Conservation (phyloP, 306 rosid species). For the Carpinus fangiana region DNA sequence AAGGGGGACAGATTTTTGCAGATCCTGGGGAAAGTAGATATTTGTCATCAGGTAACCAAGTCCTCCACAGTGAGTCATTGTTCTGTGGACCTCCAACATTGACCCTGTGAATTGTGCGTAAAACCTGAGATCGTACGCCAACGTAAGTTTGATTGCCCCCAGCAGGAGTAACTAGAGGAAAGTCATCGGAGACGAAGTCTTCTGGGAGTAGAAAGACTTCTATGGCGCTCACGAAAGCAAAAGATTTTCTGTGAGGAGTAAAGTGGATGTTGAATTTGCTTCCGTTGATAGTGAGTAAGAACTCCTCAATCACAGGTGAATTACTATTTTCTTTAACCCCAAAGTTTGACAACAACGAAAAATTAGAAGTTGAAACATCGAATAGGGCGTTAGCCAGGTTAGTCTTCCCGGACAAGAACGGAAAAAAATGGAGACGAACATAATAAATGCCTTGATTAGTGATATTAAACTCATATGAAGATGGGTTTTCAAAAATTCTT, state of each 20-base stretch:
- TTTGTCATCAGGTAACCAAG: constrained; percentile 39
- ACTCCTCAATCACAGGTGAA: constrained; percentile 30
- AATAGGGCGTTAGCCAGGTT: constrained; percentile 39
- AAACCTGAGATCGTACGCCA: background rate
- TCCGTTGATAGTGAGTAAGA: constrained; percentile 2
- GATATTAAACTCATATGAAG: constrained; percentile 19
- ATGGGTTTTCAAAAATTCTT: constrained; percentile 6
- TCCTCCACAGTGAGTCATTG: constrained; percentile 29
- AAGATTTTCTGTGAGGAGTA: constrained; percentile 15
- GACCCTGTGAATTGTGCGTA: constrained; percentile 29
- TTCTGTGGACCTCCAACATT: constrained; percentile 36
- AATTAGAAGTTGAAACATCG: constrained; percentile 35
- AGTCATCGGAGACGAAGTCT: fast-evolving
- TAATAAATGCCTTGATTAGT: constrained; percentile 17
- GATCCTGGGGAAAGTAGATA: background rate
- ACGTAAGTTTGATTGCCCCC: background rate
- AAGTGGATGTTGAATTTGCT: constrained; percentile 24
- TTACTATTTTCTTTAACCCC: background rate
- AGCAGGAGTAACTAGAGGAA: background rate
- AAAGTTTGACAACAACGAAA: constrained; percentile 25
- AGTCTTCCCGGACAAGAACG: constrained; percentile 26
- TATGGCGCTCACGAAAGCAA: constrained; percentile 56
- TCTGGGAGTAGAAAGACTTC: constrained; percentile 42
- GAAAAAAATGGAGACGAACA: constrained; percentile 54
- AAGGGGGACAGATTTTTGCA: background rate